Conservation (phyloP, 805 yeast species). For the Phaffomyces thermotolerans region DNA sequence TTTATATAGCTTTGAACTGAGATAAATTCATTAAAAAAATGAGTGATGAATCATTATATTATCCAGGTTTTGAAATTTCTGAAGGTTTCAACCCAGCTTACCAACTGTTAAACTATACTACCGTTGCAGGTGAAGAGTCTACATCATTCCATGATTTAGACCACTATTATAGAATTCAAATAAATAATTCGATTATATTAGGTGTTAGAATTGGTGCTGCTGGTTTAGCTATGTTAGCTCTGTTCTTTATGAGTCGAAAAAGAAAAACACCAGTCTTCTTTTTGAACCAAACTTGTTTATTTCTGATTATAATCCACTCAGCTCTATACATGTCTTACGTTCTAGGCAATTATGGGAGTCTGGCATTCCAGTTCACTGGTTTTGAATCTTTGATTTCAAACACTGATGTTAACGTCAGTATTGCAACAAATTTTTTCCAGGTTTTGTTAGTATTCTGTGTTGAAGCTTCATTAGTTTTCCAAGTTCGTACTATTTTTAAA, state of each 20-base stretch:
- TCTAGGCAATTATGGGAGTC: constrained; percentile 42
- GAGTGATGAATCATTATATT: constrained; percentile 1
- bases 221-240: constrained; percentile 35
- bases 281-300: constrained; percentile 58
- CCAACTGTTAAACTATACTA: constrained; percentile 33
- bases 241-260: constrained; percentile 44
- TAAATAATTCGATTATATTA: constrained; percentile 38
- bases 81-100: constrained; percentile 19
- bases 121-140: constrained; percentile 32
- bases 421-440: constrained; percentile 56
- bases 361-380: constrained; percentile 41
- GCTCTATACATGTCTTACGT: constrained; percentile 50
- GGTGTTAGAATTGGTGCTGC: constrained; percentile 57
- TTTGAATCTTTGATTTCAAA: constrained; percentile 34
- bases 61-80: constrained; percentile 1
- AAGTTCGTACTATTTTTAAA: constrained; percentile 62
- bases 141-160: constrained; percentile 39
- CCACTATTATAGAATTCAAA: constrained; percentile 24
- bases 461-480: constrained; percentile 62
- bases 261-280: constrained; percentile 63
- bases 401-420: constrained; percentile 39
- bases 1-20: too few species aligned
- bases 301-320: constrained; percentile 52
- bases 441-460: constrained; percentile 52
- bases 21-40: background rate